These are phyloP conservation scores for Volvox africanus DNA, from an alignment of 139 green algal genomes.

Conservation along the genomic window DNA sequence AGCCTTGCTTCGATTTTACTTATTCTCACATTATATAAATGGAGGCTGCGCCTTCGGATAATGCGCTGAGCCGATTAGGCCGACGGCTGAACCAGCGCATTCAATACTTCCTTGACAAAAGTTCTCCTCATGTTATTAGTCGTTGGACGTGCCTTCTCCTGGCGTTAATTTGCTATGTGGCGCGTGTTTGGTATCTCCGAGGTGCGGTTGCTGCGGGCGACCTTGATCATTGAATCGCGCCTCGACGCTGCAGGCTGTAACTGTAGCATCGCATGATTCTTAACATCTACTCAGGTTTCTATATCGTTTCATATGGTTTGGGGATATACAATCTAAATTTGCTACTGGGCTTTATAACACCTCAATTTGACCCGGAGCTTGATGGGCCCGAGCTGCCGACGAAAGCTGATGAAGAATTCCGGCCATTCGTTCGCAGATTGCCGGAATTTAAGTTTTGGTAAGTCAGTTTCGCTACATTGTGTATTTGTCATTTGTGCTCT, in stretches of 20 bases:
- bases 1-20: no score
- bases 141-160: constrained; percentile 80
- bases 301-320: constrained; percentile 98
- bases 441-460: constrained; percentile 99
- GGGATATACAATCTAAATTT: constrained; percentile 99
- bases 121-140: constrained; percentile 74
- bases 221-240: neutral
- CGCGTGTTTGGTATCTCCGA: constrained; percentile 84
- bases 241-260: neutral
- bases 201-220: neutral
- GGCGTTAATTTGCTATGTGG: constrained; percentile 80
- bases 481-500: neutral
- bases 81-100: constrained; percentile 56
- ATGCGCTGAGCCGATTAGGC: neutral
- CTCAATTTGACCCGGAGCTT: constrained; percentile 86
- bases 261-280: neutral
- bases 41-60: constrained; percentile 6
- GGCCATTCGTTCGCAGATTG: constrained; percentile 95
- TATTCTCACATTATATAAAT: neutral
- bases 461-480: neutral
- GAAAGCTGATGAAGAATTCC: constrained; percentile 94
- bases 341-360: constrained; percentile 96
- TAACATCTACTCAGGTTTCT: constrained; percentile 81
- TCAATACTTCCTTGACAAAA: constrained; percentile 88
- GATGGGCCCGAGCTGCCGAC: constrained; percentile 94